Conservation (phyloP, 2,329 filamentous ascomycete genomes). For the Balansia obtecta region DNA sequence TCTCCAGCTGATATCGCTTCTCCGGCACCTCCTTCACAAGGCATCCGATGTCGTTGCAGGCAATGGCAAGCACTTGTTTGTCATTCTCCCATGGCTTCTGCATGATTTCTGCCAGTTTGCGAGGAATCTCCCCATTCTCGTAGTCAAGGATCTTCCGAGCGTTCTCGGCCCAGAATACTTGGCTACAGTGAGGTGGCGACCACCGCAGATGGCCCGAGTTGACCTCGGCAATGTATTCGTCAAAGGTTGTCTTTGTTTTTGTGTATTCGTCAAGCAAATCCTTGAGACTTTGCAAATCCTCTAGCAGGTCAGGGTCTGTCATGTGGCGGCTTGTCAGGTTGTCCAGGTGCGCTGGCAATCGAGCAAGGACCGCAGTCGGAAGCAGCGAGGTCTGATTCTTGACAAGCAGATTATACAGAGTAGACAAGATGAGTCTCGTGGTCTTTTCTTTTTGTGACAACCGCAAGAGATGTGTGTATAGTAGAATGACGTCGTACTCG, state of each 20-base stretch:
- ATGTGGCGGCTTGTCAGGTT: slow-evolving; percentile 51
- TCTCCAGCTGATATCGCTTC: slow-evolving; percentile 68
- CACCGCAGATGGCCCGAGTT: slow-evolving; percentile 79
- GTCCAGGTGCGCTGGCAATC: slow-evolving; percentile 57
- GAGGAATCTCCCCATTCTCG: slow-evolving; percentile 65
- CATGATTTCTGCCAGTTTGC: slow-evolving; percentile 77
- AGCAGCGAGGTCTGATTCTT: slow-evolving; percentile 61
- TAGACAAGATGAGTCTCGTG: slow-evolving; percentile 79
- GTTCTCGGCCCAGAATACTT: slow-evolving; percentile 85
- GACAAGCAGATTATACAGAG: slow-evolving; percentile 72
- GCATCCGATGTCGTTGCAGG: slow-evolving; percentile 82
- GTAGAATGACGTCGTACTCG: slow-evolving; percentile 81
- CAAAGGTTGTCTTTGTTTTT: slow-evolving; percentile 64
- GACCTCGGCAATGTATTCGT: slow-evolving; percentile 82
- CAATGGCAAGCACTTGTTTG: slow-evolving; percentile 81
- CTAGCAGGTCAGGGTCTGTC: slow-evolving; percentile 50
- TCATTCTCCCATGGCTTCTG: slow-evolving; percentile 62
- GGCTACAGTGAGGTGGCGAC: slow-evolving; percentile 82
- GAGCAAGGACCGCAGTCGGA: slow-evolving; percentile 74
- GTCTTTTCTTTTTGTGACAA: slow-evolving; percentile 97
- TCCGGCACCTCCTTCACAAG: slow-evolving; percentile 85
- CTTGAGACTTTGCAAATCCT: slow-evolving; percentile 48
- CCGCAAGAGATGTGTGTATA: slow-evolving; percentile 86
- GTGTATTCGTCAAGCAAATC: slow-evolving; percentile 55
- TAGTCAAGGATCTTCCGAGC: slow-evolving; percentile 76